Conservation (phyloP, 352 stramenopile species). For the Thraustochytrium sp. region DNA sequence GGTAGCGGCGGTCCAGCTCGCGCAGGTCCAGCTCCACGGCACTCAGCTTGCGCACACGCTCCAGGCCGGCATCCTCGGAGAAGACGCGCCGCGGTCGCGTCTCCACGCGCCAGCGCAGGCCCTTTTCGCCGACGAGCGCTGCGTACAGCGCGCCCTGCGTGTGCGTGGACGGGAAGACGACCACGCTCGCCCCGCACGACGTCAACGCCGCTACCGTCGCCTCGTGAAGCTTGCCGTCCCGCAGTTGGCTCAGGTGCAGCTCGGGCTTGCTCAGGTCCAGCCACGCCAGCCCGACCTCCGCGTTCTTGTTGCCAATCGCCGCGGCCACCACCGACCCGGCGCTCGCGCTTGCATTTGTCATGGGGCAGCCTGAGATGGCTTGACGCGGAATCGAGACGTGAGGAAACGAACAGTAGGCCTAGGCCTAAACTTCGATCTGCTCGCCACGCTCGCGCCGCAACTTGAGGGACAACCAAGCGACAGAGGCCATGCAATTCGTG, state of each 20-base stretch:
- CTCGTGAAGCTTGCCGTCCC: slow-evolving; percentile 15
- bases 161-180: slow-evolving; percentile 33
- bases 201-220: not conserved
- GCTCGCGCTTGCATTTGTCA: not conserved
- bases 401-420: too few species aligned
- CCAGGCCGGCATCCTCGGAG: slow-evolving; percentile 32
- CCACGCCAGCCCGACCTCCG: slow-evolving; percentile 33
- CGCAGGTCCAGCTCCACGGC: not conserved
- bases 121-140: not conserved
- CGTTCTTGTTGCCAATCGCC: slow-evolving; percentile 29
- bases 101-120: not conserved
- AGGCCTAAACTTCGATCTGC: too few species aligned
- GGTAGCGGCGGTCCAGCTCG: slow-evolving; percentile 25
- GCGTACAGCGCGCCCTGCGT: not conserved
- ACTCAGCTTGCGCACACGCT: not conserved
- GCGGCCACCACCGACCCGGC: not conserved
- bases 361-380: too few species aligned
- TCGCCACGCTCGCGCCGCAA: too few species aligned
- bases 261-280: slow-evolving; percentile 8
- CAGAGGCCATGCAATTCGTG: too few species aligned
- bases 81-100: not conserved
- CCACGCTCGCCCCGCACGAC: not conserved
- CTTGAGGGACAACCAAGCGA: too few species aligned
- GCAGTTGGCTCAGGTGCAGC: slow-evolving; percentile 13
- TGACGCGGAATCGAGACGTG: too few species aligned